Evolutionary conservation across 192 early-diverging fungal species (phyloP).

Genomic region (Coemansia erecta): DNA sequence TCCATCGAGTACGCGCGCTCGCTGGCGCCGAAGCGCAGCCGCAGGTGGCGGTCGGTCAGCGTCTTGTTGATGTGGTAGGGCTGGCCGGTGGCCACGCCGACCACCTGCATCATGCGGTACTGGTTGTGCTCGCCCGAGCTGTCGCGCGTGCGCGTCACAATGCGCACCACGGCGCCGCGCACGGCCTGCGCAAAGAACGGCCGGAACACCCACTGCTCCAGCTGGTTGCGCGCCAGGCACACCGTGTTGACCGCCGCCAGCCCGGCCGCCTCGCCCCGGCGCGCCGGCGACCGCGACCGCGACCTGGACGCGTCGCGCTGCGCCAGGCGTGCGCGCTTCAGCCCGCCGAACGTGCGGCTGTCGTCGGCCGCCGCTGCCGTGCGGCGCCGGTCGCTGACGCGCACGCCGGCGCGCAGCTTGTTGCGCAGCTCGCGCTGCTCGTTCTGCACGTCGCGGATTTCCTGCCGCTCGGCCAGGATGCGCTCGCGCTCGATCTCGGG

Average conservation of each 20-base stretch:
- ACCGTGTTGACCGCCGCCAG: conserved; percentile 66
- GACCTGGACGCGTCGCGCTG: too few relatives aligned
- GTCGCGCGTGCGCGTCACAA: conserved; percentile 48
- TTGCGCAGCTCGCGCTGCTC: conserved; percentile 44
- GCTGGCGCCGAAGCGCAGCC: conserved; percentile 66
- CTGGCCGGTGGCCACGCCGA: conserved; percentile 57
- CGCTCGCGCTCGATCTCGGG: conserved; percentile 73
- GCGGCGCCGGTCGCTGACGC: conserved; percentile 15
- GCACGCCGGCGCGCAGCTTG: conserved; percentile 34
- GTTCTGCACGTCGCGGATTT: conserved; percentile 52
- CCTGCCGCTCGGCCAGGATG: conserved; percentile 73
- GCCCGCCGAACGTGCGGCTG: conserved; percentile 45
- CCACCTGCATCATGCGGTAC: conserved; percentile 60
- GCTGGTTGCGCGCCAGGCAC: conserved; percentile 60
- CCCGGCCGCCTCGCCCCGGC: conserved; percentile 39
- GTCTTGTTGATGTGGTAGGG: conserved; percentile 62
- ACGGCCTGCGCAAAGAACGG: conserved; percentile 69
- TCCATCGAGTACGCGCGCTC: conserved; percentile 73
- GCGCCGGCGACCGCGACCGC: conserved; percentile 23
- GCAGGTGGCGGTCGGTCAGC: conserved; percentile 64
- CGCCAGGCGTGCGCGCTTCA: conserved; percentile 58
- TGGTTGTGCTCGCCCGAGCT: conserved; percentile 59
- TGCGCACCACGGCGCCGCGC: conserved; percentile 65
- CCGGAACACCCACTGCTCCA: conserved; percentile 72
- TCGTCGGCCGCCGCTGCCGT: not conserved